Conservation (phyloP, 176 grass and related monocot species). For the Pontederia crassipes region DNA sequence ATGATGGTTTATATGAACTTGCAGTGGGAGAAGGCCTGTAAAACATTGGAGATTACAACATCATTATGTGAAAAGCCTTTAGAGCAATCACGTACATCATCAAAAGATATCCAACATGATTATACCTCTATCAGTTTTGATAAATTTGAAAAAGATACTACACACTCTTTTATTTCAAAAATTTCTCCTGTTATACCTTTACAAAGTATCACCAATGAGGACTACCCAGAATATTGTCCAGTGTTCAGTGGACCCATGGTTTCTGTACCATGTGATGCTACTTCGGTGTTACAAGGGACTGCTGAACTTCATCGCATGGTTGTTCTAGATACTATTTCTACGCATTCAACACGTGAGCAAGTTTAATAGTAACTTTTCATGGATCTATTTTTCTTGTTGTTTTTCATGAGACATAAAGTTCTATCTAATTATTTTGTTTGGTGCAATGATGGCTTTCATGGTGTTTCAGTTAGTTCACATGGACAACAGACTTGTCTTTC, state of each 20-base stretch:
- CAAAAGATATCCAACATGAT: slow-evolving; percentile 91
- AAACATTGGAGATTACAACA: slow-evolving; percentile 30
- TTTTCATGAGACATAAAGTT: neutral
- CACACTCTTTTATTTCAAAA: slow-evolving; percentile 48
- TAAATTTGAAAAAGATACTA: slow-evolving; percentile 49
- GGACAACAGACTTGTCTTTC: no score
- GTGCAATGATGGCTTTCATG: no score
- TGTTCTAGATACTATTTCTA: neutral
- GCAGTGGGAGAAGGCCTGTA: slow-evolving; percentile 80
- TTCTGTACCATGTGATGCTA: slow-evolving; percentile 28
- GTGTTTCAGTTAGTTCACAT: no score
- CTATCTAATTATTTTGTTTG: no score
- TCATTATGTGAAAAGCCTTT: slow-evolving; percentile 25
- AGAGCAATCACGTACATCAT: slow-evolving; percentile 28
- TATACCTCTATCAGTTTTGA: slow-evolving; percentile 53
- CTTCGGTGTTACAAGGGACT: slow-evolving; percentile 21
- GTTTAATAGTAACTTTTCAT: neutral
- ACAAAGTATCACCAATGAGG: slow-evolving; percentile 87
- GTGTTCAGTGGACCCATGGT: slow-evolving; percentile 26
- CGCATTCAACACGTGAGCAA: neutral
- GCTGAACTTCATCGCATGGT: neutral
- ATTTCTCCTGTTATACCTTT: slow-evolving; percentile 92
- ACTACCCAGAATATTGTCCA: slow-evolving; percentile 38
- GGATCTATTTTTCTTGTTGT: neutral
- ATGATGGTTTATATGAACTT: slow-evolving; percentile 23